Evolutionary conservation across 192 early-diverging fungal species (phyloP).

Genomic region (Chytriomyces hyalinus): DNA sequence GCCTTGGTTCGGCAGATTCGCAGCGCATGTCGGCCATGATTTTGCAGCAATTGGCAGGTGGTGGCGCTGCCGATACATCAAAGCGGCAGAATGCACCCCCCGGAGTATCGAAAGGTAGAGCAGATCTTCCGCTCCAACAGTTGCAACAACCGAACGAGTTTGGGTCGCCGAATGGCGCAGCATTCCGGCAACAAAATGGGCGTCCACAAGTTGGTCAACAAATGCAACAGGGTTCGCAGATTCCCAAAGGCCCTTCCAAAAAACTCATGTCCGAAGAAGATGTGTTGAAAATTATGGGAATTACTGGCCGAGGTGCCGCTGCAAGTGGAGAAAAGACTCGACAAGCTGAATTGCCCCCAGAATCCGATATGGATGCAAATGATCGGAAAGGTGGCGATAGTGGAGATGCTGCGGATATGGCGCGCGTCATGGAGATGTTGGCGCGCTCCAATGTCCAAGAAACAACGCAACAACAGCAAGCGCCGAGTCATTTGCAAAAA

Average conservation of each 20-base stretch:
- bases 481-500: neutral
- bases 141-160: neutral
- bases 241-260: neutral
- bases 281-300: conserved; percentile 21
- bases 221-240: neutral
- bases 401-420: conserved; percentile 13
- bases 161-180: neutral
- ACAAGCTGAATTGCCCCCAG: neutral
- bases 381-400: neutral
- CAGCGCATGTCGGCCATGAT: conserved; percentile 17
- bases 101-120: too few relatives aligned
- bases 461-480: conserved; percentile 14
- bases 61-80: neutral
- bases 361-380: neutral
- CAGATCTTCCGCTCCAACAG: neutral
- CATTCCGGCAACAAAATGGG: neutral
- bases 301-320: neutral
- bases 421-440: conserved; percentile 30
- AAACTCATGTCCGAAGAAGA: conserved; percentile 31
- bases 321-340: conserved; percentile 1
- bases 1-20: neutral
- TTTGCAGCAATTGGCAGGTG: conserved; percentile 22
- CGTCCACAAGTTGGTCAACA: neutral
- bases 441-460: conserved; percentile 9
- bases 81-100: too few relatives aligned